Conservation (phyloP, 2,329 filamentous ascomycete species). For the Talaromyces rugulosus region DNA sequence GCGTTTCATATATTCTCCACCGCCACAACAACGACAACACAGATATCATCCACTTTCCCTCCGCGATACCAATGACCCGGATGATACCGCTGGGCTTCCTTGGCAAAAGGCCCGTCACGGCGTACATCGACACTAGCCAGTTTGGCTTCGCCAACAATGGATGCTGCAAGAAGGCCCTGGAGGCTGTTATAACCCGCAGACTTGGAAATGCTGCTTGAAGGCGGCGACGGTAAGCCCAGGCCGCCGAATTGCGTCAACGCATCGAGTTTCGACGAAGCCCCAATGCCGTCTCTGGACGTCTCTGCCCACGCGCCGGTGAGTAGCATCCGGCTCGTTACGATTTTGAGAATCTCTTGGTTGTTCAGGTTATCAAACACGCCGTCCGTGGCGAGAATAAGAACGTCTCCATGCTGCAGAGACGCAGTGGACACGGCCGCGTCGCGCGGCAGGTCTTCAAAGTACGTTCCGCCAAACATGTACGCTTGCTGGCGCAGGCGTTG, state of each 20-base stretch:
- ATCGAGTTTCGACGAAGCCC: slow-evolving; percentile 58
- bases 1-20: slow-evolving; percentile 47
- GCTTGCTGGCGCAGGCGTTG: slow-evolving; percentile 73
- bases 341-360: slow-evolving; percentile 78
- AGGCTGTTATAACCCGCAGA: slow-evolving; percentile 49
- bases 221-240: slow-evolving; percentile 20
- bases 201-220: slow-evolving; percentile 13
- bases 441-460: slow-evolving; percentile 75
- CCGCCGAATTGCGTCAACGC: slow-evolving; percentile 50
- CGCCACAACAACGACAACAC: slow-evolving; percentile 74
- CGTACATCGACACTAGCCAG: slow-evolving; percentile 75
- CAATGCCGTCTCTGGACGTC: slow-evolving; percentile 51
- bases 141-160: slow-evolving; percentile 79
- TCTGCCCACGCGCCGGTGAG: slow-evolving; percentile 68
- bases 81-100: slow-evolving; percentile 83
- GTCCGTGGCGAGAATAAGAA: slow-evolving; percentile 90
- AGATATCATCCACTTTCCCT: slow-evolving; percentile 95
- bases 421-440: slow-evolving; percentile 79
- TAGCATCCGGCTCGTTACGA: slow-evolving; percentile 74
- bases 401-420: slow-evolving; percentile 78
- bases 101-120: slow-evolving; percentile 88
- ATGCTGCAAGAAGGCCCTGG: slow-evolving; percentile 73
- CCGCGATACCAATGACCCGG: slow-evolving; percentile 83
- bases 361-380: slow-evolving; percentile 95
- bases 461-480: slow-evolving; percentile 75